phyloP scores from a whole-genome alignment of 2,329 filamentous ascomycete species.

The Trichophyton rubrum region DNA sequence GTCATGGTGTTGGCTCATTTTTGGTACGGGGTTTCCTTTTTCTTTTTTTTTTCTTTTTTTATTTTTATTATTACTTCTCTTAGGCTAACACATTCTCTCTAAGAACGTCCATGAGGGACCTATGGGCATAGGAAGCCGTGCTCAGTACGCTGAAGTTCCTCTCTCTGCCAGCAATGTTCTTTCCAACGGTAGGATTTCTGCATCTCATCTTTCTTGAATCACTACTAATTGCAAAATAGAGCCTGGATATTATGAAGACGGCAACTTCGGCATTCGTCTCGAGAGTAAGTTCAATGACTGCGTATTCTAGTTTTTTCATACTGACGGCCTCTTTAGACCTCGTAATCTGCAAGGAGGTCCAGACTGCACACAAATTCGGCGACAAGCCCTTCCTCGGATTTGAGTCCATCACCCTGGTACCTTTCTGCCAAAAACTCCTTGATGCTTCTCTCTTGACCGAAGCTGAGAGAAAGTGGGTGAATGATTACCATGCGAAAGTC shows the following conservation, averaged over 20 bases:
- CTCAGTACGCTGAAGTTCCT: constrained; percentile 83
- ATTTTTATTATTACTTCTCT: too few species aligned
- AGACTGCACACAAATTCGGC: constrained; percentile 77
- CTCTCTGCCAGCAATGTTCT: constrained; percentile 87
- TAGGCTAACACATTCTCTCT: constrained; percentile 12
- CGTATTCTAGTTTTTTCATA: background rate
- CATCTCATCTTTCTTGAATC: background rate
- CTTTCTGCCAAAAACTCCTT: constrained; percentile 81
- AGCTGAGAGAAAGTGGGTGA: constrained; percentile 73
- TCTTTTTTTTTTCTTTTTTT: background rate
- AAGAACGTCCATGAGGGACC: constrained; percentile 91
- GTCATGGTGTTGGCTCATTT: constrained; percentile 88
- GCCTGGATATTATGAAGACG: constrained; percentile 94
- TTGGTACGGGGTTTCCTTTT: constrained; percentile 34
- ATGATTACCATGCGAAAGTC: constrained; percentile 71
- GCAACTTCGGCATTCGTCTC: constrained; percentile 85
- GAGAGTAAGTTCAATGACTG: constrained; percentile 54
- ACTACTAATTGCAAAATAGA: constrained; percentile 37
- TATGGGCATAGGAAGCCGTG: constrained; percentile 84
- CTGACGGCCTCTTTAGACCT: constrained; percentile 43
- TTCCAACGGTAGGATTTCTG: constrained; percentile 50
- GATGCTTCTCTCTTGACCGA: constrained; percentile 59
- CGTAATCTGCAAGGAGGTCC: constrained; percentile 75
- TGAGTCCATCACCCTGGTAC: constrained; percentile 94
- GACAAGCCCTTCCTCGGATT: constrained; percentile 92